Percentiles rank a stretch among this genome's conserved stretches.
These are phyloP conservation scores for Limnomonas spitsbergensis DNA, from an alignment of 139 green algal species.

Conservation along the genomic window DNA sequence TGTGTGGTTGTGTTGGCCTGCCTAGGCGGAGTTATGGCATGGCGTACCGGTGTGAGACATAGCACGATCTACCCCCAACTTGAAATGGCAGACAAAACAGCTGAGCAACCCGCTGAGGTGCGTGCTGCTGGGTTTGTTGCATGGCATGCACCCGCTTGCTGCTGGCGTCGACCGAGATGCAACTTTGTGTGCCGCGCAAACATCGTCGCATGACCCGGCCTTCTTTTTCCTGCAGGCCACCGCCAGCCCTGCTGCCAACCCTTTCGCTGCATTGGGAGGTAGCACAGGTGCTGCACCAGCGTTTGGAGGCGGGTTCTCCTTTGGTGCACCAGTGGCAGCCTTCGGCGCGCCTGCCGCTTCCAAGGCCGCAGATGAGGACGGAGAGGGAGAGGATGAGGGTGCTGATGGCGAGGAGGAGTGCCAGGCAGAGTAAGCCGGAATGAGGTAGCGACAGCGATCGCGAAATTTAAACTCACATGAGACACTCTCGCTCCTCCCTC, in stretches of 20 bases:
- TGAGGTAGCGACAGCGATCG: slow-evolving; percentile 76
- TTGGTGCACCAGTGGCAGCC: slow-evolving; percentile 66
- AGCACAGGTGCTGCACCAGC: neutral
- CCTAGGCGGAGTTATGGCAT: too few relatives aligned
- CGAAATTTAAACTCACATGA: slow-evolving; percentile 92
- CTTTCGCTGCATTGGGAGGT: slow-evolving; percentile 56
- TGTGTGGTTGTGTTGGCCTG: too few relatives aligned
- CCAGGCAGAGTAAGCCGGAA: slow-evolving; percentile 84
- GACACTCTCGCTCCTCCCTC: slow-evolving; percentile 80
- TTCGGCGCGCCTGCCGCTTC: slow-evolving; percentile 22
- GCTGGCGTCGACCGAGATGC: too few relatives aligned
- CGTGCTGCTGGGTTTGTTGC: too few relatives aligned
- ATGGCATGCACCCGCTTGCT: too few relatives aligned
- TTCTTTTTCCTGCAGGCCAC: neutral
- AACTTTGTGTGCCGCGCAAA: too few relatives aligned
- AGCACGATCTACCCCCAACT: too few relatives aligned
- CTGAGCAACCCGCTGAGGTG: too few relatives aligned
- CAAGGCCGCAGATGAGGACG: slow-evolving; percentile 35
- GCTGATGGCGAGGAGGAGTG: slow-evolving; percentile 85
- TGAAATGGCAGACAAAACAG: too few relatives aligned
- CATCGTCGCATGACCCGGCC: too few relatives aligned
- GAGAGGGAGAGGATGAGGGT: slow-evolving; percentile 54
- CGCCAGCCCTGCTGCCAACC: slow-evolving; percentile 22
- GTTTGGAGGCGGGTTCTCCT: slow-evolving; percentile 54
- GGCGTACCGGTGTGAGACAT: too few relatives aligned